Evolutionary conservation across 805 yeast species (phyloP), one percentile per base, ranked within the genome.

Genomic region (Candida ovalis): DNA sequence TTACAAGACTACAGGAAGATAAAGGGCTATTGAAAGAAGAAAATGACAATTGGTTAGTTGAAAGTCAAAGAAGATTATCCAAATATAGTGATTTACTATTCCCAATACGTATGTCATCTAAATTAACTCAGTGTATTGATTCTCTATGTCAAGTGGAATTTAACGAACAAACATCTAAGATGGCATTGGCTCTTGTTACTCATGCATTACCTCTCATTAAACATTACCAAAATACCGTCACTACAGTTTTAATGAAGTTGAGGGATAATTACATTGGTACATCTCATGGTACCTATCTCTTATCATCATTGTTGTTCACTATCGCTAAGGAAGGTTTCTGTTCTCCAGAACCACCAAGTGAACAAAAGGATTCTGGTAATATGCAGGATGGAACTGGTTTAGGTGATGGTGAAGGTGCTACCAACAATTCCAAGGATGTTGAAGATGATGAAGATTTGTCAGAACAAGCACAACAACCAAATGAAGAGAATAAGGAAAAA

Each of bases 361-460:
- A 83, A 47, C 80, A 83, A 48, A 81, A 80, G 51, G 79, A 79
- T 17, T 74, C 78, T 43, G 76, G 76, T 42, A 76, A 86, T 45
- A 63, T 84, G 49, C 85, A 86, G 38, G 94, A 88, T 40, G 98
- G 97, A 41, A 88, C 96, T 7, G 99, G 99, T 32, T 94, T 92
- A 59, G 99, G 98, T 22, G 83, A 78, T 47, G 72, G 73, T 25
- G 82, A 76, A 47, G 98, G 97, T 54, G 96, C 86, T 2, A 75
- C 81, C 23, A 84, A 86, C 58, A 80, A 86, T 56, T 81, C 92
- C 0, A 84, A 89, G 44, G 96, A 90, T 61, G 86, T 85, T 43
- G 97, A 85, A 53, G 95, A 91, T 45, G 97, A 91, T 56, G 97
- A 90, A 52, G 96, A 94, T 64, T 72, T 92, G 43, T 73, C 84